phyloP scores from a whole-genome alignment of 176 grass and related monocot species.

The Oryza longistaminata region DNA sequence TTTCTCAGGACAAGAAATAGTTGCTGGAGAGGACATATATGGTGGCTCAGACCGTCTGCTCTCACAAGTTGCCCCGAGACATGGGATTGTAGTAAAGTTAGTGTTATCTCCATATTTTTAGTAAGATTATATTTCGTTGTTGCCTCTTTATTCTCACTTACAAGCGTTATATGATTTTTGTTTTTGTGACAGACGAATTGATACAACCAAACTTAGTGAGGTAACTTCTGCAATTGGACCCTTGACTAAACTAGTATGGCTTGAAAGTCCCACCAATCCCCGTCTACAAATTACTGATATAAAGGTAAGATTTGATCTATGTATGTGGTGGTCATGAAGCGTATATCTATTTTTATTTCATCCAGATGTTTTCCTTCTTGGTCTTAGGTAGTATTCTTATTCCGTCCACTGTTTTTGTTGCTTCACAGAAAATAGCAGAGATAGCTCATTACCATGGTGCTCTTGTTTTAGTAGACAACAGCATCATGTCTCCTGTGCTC shows the following conservation, averaged over 20 bases:
- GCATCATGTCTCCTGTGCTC: conserved; percentile 97
- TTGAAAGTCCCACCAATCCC: conserved; percentile 98
- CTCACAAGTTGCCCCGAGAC: conserved; percentile 83
- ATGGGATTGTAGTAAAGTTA: conserved; percentile 90
- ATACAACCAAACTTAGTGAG: conserved; percentile 70
- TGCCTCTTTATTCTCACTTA: conserved; percentile 36
- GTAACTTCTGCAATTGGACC: conserved; percentile 66
- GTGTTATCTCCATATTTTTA: conserved; percentile 44
- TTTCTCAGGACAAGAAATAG: conserved; percentile 81
- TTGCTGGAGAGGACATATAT: conserved; percentile 97
- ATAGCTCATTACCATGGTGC: conserved; percentile 80
- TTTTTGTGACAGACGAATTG: conserved; percentile 62
- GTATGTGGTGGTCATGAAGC: background rate
- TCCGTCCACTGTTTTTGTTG: conserved; percentile 25
- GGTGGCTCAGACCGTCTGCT: conserved; percentile 94
- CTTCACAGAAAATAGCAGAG: conserved; percentile 84
- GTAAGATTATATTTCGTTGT: conserved; percentile 8
- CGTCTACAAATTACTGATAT: conserved; percentile 94
- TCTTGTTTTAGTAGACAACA: conserved; percentile 94
- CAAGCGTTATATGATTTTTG: conserved; percentile 28
- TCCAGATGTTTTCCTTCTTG: background rate
- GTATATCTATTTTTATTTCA: background rate
- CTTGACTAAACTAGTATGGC: conserved; percentile 79
- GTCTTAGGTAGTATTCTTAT: background rate
- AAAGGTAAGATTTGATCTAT: conserved; percentile 49